These are phyloP conservation scores for Microstegium vimineum DNA, from an alignment of 176 grass and related monocot genomes.

Conservation along the genomic window DNA sequence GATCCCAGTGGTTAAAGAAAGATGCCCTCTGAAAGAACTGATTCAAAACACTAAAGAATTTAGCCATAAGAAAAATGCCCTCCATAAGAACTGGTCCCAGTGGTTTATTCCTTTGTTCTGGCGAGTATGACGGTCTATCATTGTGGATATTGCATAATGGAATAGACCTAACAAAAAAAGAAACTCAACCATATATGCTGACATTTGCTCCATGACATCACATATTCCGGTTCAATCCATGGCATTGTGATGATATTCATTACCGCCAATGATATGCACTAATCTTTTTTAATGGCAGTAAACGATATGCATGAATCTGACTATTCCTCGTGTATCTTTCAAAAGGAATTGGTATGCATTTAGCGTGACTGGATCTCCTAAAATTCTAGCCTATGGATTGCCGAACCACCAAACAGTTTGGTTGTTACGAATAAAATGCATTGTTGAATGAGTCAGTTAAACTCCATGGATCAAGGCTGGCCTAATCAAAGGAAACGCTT, in stretches of 20 bases:
- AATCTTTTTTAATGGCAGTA: neutral
- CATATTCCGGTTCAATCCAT: constrained; percentile 6
- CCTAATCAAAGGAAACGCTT: neutral
- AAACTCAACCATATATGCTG: constrained; percentile 1
- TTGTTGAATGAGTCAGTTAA: constrained; percentile 6
- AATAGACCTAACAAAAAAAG: constrained; percentile 5
- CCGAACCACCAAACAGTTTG: neutral
- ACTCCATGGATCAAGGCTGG: neutral
- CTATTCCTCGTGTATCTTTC: neutral
- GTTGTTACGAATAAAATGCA: neutral
- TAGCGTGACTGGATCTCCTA: neutral
- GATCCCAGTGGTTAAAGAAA: neutral
- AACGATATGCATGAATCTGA: constrained; percentile 21
- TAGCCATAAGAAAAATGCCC: too few relatives aligned
- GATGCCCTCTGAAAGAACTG: neutral
- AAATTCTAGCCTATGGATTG: neutral
- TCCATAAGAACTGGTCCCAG: too few relatives aligned
- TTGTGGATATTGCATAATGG: neutral
- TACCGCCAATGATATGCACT: constrained; percentile 2
- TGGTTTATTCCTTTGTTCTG: too few relatives aligned
- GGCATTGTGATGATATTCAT: neutral
- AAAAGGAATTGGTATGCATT: neutral
- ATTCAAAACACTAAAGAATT: neutral
- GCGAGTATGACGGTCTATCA: neutral
- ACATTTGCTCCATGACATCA: constrained; percentile 23